These are phyloP conservation scores for Hyaloscypha hepaticicola DNA, from an alignment of 495 filamentous ascomycete genomes.

Conservation along the genomic window DNA sequence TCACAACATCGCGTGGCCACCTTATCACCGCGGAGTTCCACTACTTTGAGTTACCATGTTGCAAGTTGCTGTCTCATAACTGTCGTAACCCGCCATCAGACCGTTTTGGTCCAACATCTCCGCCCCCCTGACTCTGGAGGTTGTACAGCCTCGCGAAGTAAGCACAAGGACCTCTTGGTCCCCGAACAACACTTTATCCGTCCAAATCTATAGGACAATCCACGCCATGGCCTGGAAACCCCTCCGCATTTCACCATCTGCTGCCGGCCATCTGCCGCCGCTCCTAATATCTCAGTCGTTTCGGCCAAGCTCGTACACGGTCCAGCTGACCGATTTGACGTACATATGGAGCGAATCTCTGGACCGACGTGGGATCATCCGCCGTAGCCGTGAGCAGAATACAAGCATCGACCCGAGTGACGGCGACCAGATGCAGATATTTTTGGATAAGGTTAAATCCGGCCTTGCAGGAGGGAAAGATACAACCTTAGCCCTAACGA, in stretches of 20 bases:
- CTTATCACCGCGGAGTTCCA: background rate
- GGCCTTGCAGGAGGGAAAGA: conserved; percentile 50
- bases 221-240: conserved; percentile 23
- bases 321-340: conserved; percentile 82
- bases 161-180: background rate
- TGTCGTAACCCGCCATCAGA: background rate
- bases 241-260: conserved; percentile 16
- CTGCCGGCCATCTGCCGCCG: conserved; percentile 39
- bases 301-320: conserved; percentile 57
- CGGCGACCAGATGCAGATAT: conserved; percentile 63
- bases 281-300: conserved; percentile 55
- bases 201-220: background rate
- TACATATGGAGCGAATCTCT: conserved; percentile 80
- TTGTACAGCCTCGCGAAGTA: conserved; percentile 23
- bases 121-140: background rate
- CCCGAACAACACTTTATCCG: background rate
- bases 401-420: conserved; percentile 85
- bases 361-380: conserved; percentile 59
- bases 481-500: conserved; percentile 33
- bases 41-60: conserved; percentile 1
- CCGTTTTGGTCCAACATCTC: conserved; percentile 6
- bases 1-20: conserved; percentile 1
- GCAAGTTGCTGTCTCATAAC: conserved; percentile 9
- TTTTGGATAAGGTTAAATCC: conserved; percentile 70
- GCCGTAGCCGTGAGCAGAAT: conserved; percentile 60